Conservation (phyloP, 106 monocot genomes). For the Dioscorea alata region DNA sequence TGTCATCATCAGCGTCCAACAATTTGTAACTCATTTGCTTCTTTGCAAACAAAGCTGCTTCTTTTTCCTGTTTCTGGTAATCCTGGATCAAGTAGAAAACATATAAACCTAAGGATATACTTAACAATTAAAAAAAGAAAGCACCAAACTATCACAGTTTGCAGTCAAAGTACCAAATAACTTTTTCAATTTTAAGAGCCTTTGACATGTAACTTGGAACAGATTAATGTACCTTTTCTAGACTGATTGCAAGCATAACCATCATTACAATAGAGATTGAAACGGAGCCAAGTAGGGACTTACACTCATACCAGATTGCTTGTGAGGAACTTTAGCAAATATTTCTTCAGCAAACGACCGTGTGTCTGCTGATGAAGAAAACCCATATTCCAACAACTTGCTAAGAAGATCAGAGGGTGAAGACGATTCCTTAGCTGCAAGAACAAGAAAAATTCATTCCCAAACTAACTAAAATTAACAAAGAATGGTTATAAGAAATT, state of each 20-base stretch:
- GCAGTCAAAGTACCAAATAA: background rate
- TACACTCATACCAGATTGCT: slow-evolving; percentile 51
- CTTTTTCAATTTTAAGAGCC: background rate
- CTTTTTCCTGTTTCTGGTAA: slow-evolving; percentile 68
- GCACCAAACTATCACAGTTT: background rate
- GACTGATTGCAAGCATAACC: background rate
- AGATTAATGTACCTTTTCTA: background rate
- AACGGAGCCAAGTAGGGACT: slow-evolving; percentile 1
- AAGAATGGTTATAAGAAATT: background rate
- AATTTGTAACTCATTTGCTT: slow-evolving; percentile 77
- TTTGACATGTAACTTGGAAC: background rate
- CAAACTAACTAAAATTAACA: background rate
- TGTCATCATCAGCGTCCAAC: slow-evolving; percentile 75
- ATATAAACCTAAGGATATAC: background rate
- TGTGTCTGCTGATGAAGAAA: slow-evolving; percentile 45
- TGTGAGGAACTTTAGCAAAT: slow-evolving; percentile 58
- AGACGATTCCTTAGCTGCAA: slow-evolving; percentile 69
- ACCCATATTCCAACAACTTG: slow-evolving; percentile 58
- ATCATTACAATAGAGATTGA: background rate
- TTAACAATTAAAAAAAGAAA: too few relatives aligned
- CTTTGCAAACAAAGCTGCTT: slow-evolving; percentile 53
- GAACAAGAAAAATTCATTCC: background rate
- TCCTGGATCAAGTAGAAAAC: slow-evolving; percentile 24
- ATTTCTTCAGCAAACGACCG: slow-evolving; percentile 57
- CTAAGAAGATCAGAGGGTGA: slow-evolving; percentile 46